Evolutionary conservation across 75 land plant species (phyloP), one percentile per base, ranked within the genome.

Genomic region (Azolla pinnata): DNA sequence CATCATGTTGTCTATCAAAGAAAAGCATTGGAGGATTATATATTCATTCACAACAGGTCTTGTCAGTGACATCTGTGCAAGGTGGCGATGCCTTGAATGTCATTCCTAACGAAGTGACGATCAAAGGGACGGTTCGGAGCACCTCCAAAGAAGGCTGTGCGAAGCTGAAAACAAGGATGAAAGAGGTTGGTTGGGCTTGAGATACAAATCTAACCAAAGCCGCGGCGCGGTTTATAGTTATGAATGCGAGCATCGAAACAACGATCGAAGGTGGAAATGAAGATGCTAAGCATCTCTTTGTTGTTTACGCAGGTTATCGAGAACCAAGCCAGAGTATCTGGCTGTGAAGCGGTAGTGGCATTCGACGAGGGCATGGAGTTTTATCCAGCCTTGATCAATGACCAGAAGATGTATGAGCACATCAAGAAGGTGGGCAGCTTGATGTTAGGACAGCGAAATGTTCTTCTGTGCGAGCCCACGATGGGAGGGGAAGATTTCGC

Each of bases 401-500:
- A 87, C 53, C 62, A 81, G 19, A 61, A 29, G 2, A 49, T 83
- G 73, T 79, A 81, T 59, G 33, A 72, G 17, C 83, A 70, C 35
- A 76, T 83, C 29, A 26, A 70, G 42, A 63, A 49, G 45, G 83
- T 86, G 14, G 91, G 82, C 12, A 57, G 25, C 9, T 38, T 61
- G 21, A 3, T 86, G 59, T 64, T 90, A 50, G 96, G 87, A 29
- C 54, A 64, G 16, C 56, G 77, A 28, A 78, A 80, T 38, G 81
- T 90, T 1, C 31, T 29, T 56, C 20, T 31, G 19, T 72, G 48
- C 2, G 55, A 71, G n/a, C 85, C 78, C 44, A 42, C 77, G 20
- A 90, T 90, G 96, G 91, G 77, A 17, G 84, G 88, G 17, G 96
- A 90, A 56, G 96, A 90, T 60, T 90, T 90, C 63, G 72, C 96